Evolutionary conservation across 2,329 filamentous ascomycete genomes (phyloP).

Genomic region (Tolypocladium ophioglossoides): DNA sequence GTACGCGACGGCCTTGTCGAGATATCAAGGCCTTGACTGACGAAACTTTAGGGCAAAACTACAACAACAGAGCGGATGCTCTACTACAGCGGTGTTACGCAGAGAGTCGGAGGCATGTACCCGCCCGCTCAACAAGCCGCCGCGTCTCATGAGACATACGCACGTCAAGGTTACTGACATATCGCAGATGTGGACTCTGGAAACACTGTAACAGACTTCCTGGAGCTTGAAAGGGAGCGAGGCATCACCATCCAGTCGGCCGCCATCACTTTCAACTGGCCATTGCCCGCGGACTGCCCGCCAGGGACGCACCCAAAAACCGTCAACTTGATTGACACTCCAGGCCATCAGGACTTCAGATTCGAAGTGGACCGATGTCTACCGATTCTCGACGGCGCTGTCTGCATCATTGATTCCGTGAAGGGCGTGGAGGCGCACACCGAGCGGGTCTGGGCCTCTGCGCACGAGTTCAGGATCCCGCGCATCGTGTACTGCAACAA

Average conservation of each 20-base stretch:
- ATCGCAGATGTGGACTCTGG: slow-evolving; percentile 78
- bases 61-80: slow-evolving; percentile 99
- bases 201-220: slow-evolving; percentile 93
- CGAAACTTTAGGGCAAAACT: slow-evolving; percentile 62
- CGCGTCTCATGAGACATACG: not conserved
- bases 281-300: slow-evolving; percentile 40
- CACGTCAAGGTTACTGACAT: not conserved
- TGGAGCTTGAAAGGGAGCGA: slow-evolving; percentile 81
- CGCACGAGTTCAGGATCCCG: slow-evolving; percentile 76
- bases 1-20: slow-evolving; percentile 26
- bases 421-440: slow-evolving; percentile 95
- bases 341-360: slow-evolving; percentile 93
- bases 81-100: slow-evolving; percentile 85
- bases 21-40: slow-evolving; percentile 1
- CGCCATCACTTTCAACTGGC: slow-evolving; percentile 92
- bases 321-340: slow-evolving; percentile 90
- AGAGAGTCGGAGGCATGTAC: slow-evolving; percentile 63
- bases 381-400: slow-evolving; percentile 75
- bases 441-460: slow-evolving; percentile 90
- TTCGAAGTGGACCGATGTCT: slow-evolving; percentile 92
- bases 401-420: slow-evolving; percentile 88
- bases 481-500: slow-evolving; percentile 71
- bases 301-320: slow-evolving; percentile 44
- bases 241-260: slow-evolving; percentile 98
- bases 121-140: not conserved